phyloP scores from a whole-genome alignment of 192 early-diverging fungal species.

The Umbelopsis ramanniana region DNA sequence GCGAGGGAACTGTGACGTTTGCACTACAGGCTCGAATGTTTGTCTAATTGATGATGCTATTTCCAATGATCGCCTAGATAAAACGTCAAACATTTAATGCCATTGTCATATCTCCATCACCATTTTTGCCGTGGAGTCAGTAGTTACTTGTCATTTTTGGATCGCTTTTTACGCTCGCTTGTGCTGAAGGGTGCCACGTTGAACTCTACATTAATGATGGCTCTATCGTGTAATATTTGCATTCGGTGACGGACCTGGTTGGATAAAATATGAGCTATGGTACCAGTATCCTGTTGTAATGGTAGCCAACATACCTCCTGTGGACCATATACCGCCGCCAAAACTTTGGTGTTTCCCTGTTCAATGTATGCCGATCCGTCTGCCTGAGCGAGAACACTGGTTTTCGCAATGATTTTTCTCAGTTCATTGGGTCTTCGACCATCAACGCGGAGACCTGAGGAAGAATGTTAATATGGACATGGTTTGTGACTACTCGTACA shows the following conservation, averaged over 20 bases:
- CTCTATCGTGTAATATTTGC: constrained; percentile 68
- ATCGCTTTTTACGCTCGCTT: constrained; percentile 81
- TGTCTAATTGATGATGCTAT: constrained; percentile 82
- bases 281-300: background rate
- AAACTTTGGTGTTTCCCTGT: constrained; percentile 94
- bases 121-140: background rate
- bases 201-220: constrained; percentile 88
- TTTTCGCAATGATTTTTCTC: constrained; percentile 79
- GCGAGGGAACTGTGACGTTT: constrained; percentile 73
- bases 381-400: constrained; percentile 77
- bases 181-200: constrained; percentile 91
- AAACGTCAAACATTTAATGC: background rate
- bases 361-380: constrained; percentile 96
- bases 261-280: background rate
- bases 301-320: constrained; percentile 65
- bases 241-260: constrained; percentile 58
- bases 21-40: constrained; percentile 90
- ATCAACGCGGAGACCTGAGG: constrained; percentile 88
- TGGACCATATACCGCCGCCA: constrained; percentile 93
- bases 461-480: background rate
- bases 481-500: background rate
- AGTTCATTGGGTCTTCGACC: constrained; percentile 90
- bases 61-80: constrained; percentile 78
- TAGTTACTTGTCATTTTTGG: constrained; percentile 83
- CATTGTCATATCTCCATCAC: background rate